Evolutionary conservation across 1,284 basidiomycete genomes (phyloP), one percentile per base, ranked within the genome.

Genomic region (Inonotus hispidus): DNA sequence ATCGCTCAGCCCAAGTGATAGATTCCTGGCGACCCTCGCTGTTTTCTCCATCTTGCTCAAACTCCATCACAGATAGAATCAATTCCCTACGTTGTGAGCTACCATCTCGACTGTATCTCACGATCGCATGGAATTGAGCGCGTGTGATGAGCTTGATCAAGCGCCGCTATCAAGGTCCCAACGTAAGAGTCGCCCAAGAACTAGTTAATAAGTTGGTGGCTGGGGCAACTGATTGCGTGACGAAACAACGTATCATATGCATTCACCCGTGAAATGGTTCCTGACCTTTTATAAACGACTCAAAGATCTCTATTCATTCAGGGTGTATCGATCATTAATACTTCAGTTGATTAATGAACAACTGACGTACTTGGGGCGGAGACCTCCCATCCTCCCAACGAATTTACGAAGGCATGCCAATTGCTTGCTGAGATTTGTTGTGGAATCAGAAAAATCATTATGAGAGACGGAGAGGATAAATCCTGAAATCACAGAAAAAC

Each of bases 171-270:
- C 64, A 96, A 80, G 1, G 90, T 86, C 63, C 92, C 93, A 16
- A 98, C 85, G 71, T 97, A 98, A 67, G 90, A 87, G 5, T 90
- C 93, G 71, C 98, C 96, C 38, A 93, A 92, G 68, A 87, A 96
- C 88, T 94, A 69, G 29, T 62, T 43, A 55, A 43, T 56, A 32
- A 56, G 53, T 39, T 29, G 45, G 59, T 35, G 32, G 60, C 1
- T 10, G 19, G 63, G 45, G 58, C 14, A 45, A 25, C 10, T 38
- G 25, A 21, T 10, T 21, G 21, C n/a, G 7, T 10, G 23, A 11
- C 16, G 19, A 11, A 5, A 52, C 50, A 7, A 54, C 23, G 70
- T 66, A 95, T 93, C n/a, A n/a, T n/a, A n/a, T n/a, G n/a, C n/a
- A n/a, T n/a, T n/a, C n/a, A n/a, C n/a, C n/a, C n/a, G n/a, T n/a